Conservation (phyloP, 106 monocot genomes). For the Narthecium ossifragum region DNA sequence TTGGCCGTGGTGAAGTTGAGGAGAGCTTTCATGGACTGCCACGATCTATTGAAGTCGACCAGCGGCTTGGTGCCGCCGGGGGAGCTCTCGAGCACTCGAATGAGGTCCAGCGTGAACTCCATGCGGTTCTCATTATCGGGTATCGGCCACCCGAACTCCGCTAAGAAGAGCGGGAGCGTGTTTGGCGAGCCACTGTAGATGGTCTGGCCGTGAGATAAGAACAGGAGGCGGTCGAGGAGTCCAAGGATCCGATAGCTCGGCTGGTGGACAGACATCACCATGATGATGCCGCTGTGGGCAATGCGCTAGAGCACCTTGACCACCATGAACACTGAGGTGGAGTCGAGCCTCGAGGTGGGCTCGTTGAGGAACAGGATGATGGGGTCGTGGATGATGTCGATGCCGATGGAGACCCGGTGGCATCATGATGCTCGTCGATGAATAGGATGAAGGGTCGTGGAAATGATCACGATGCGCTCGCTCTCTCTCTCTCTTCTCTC, state of each 20-base stretch:
- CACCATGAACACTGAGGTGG: slow-evolving; percentile 90
- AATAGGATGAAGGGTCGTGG: too few relatives aligned
- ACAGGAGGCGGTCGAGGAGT: slow-evolving; percentile 70
- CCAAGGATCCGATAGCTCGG: slow-evolving; percentile 71
- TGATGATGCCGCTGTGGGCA: slow-evolving; percentile 78
- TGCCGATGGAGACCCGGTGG: slow-evolving; percentile 73
- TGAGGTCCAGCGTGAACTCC: slow-evolving; percentile 80
- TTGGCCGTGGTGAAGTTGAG: not conserved
- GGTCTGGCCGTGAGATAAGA: slow-evolving; percentile 67
- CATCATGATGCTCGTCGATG: slow-evolving; percentile 71
- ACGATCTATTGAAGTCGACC: too few relatives aligned
- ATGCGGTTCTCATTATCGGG: slow-evolving; percentile 78
- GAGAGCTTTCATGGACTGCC: not conserved
- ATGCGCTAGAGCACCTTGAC: slow-evolving; percentile 77
- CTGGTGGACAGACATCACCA: slow-evolving; percentile 87
- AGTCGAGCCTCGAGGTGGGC: slow-evolving; percentile 92
- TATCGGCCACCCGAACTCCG: slow-evolving; percentile 68
- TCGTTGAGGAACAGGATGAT: too few relatives aligned
- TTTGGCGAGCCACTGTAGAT: too few relatives aligned
- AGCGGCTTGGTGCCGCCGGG: slow-evolving; percentile 27
- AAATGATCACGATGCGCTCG: too few relatives aligned
- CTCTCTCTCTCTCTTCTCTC: slow-evolving; percentile 49
- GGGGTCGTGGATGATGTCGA: slow-evolving; percentile 89
- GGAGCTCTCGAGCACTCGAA: slow-evolving; percentile 54
- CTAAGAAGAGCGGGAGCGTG: slow-evolving; percentile 49